Evolutionary conservation across 805 yeast species (phyloP).

Genomic region (Monosporozyma servazzii): DNA sequence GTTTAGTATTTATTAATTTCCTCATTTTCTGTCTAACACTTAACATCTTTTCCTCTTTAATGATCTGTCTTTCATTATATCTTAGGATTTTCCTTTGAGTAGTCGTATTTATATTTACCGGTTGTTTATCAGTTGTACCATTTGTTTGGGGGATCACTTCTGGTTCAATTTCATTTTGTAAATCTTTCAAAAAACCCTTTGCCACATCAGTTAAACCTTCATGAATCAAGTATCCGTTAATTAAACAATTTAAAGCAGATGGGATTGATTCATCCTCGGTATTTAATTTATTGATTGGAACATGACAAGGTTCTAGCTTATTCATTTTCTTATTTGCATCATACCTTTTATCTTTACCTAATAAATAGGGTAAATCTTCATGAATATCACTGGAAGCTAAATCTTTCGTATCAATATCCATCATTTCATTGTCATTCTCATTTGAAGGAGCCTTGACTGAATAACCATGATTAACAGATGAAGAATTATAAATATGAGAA

Average conservation of each 20-base stretch:
- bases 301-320: constrained; percentile 14
- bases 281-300: constrained; percentile 16
- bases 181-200: constrained; percentile 41
- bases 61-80: constrained; percentile 25
- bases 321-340: constrained; percentile 6
- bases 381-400: constrained; percentile 5
- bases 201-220: constrained; percentile 50
- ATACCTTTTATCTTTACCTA: constrained; percentile 17
- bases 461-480: not conserved
- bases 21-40: constrained; percentile 40
- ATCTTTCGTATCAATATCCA: constrained; percentile 23
- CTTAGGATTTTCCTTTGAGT: constrained; percentile 13
- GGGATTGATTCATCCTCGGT: constrained; percentile 24
- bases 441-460: not conserved
- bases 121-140: constrained; percentile 10
- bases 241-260: constrained; percentile 21
- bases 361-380: constrained; percentile 9
- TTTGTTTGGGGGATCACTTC: constrained; percentile 3
- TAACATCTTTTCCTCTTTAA: constrained; percentile 30
- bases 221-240: constrained; percentile 43
- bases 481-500: constrained; percentile 21
- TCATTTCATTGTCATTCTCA: constrained; percentile 6
- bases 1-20: constrained; percentile 34
- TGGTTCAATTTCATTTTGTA: constrained; percentile 17
- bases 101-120: not conserved